These are phyloP conservation scores for Maudiozyma turicensis DNA, from an alignment of 805 yeast genomes.

Conservation along the genomic window DNA sequence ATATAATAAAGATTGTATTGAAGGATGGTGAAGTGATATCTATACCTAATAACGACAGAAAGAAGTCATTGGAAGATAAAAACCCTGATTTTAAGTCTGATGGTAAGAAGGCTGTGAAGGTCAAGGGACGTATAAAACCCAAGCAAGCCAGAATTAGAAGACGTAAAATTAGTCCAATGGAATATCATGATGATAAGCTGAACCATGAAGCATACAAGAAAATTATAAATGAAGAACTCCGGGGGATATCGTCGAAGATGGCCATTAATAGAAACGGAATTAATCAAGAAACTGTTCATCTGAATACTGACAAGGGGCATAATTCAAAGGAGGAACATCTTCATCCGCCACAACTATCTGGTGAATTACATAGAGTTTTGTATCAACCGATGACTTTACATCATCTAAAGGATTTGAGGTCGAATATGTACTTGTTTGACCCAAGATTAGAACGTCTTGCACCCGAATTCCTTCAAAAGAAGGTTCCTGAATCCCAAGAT, in stretches of 20 bases:
- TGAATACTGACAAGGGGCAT: neutral
- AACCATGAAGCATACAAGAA: neutral
- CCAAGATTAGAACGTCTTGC: constrained; percentile 47
- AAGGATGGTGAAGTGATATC: neutral
- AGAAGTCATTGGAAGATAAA: too few species aligned
- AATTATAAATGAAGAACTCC: neutral
- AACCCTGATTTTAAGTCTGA: neutral
- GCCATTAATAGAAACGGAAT: constrained; percentile 3
- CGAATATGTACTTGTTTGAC: constrained; percentile 61
- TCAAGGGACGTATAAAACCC: neutral
- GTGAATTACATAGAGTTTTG: constrained; percentile 59
- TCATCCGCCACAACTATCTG: constrained; percentile 46
- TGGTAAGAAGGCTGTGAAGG: neutral
- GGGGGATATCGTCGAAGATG: constrained; percentile 1
- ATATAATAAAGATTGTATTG: neutral
- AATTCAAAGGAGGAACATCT: neutral
- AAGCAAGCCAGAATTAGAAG: neutral
- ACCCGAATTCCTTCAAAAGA: constrained; percentile 24
- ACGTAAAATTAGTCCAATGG: neutral
- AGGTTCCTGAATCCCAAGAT: neutral
- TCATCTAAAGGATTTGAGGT: constrained; percentile 65
- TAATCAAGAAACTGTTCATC: constrained; percentile 9
- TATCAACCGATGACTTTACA: constrained; percentile 73
- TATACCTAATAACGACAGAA: too few species aligned
- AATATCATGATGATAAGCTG: neutral